A percentile compares a stretch with the other conserved stretches of the same genome.
These are phyloP conservation scores for Rhypophila decipiens DNA, from an alignment of 495 filamentous ascomycete species.

Conservation along the genomic window DNA sequence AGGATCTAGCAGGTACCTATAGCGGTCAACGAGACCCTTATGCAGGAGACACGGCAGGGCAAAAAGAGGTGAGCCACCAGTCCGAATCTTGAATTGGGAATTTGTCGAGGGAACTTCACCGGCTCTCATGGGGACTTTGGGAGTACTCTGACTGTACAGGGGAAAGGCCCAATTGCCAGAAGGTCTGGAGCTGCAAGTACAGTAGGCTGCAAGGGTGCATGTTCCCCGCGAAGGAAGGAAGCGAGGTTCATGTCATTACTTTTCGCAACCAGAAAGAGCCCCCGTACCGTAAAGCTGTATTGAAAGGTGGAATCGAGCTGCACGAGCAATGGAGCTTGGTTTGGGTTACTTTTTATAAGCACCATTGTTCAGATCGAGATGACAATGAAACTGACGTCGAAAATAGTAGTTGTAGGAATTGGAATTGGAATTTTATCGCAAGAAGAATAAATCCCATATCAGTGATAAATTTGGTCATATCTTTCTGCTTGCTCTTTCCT, in stretches of 20 bases:
- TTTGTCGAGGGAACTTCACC: slow-evolving; percentile 1
- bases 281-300: background rate
- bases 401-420: no score
- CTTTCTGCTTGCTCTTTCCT: no score
- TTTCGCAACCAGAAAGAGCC: background rate
- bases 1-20: slow-evolving; percentile 4
- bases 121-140: slow-evolving; percentile 7
- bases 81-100: background rate
- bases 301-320: no score
- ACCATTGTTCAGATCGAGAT: no score
- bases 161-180: no score
- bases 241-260: slow-evolving; percentile 12
- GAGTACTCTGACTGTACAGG: background rate
- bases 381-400: no score
- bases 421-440: no score
- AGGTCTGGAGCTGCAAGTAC: background rate
- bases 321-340: no score
- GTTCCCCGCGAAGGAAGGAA: slow-evolving; percentile 22
- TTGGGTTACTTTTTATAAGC: no score
- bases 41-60: background rate
- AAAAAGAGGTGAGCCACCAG: background rate
- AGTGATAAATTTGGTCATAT: no score
- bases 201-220: slow-evolving; percentile 13
- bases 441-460: no score
- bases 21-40: slow-evolving; percentile 2